Conservation (phyloP, 2,329 filamentous ascomycete genomes). For the Phaeosphaeriaceae sp. region DNA sequence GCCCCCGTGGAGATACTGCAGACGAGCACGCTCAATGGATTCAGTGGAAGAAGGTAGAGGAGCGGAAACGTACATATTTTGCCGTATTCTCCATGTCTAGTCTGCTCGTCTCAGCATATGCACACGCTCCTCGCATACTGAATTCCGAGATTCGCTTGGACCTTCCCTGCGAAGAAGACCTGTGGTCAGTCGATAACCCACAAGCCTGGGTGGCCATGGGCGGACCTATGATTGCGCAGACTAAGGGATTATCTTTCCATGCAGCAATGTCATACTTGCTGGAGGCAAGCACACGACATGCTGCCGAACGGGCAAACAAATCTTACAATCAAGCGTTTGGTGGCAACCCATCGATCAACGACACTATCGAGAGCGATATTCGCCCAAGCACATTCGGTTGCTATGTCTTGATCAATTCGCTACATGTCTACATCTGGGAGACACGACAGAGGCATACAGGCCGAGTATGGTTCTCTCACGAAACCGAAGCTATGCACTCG, state of each 20-base stretch:
- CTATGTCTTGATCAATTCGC: conserved; percentile 86
- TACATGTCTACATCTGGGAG: conserved; percentile 99
- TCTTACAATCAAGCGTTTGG: conserved; percentile 57
- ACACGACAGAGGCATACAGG: conserved; percentile 89
- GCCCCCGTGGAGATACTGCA: conserved; percentile 54
- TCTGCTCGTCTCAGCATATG: conserved; percentile 88
- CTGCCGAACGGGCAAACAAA: conserved; percentile 47
- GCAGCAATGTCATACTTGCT: conserved; percentile 81
- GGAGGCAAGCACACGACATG: conserved; percentile 72
- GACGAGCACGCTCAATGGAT: conserved; percentile 80
- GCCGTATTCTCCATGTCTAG: conserved; percentile 91
- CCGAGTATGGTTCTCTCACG: conserved; percentile 86
- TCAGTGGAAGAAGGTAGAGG: conserved; percentile 85
- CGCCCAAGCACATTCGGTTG: conserved; percentile 91
- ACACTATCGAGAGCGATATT: conserved; percentile 67
- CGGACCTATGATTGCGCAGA: conserved; percentile 71
- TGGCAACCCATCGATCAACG: conserved; percentile 54
- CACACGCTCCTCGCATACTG: conserved; percentile 86
- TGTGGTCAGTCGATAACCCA: conserved; percentile 85
- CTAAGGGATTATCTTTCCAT: conserved; percentile 79
- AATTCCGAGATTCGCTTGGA: conserved; percentile 93
- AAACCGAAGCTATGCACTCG: conserved; percentile 94
- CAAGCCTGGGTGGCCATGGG: conserved; percentile 81
- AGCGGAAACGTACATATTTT: conserved; percentile 91
- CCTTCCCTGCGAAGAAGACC: conserved; percentile 89